A percentile compares a stretch with the other conserved stretches of the same genome.
phyloP scores from a whole-genome alignment of 2,329 filamentous ascomycete species.

The Zasmidium citrigriseum region DNA sequence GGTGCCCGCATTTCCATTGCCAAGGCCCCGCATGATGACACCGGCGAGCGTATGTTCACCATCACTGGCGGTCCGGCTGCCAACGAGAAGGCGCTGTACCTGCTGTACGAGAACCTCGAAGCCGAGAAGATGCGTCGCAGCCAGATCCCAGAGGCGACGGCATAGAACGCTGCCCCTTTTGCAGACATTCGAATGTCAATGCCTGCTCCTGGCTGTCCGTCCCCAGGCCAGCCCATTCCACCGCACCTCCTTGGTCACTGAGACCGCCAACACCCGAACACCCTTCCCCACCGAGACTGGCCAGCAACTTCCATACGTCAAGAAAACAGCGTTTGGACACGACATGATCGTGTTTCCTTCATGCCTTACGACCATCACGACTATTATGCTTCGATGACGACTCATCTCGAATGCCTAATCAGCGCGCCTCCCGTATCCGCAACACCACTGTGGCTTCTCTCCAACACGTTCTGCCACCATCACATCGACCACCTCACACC shows the following conservation, averaged over 20 bases:
- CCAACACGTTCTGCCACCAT: constrained; percentile 5
- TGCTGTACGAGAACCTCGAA: constrained; percentile 98
- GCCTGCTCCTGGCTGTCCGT: constrained; percentile 7
- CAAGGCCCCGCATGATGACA: constrained; percentile 95
- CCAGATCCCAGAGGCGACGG: constrained; percentile 59
- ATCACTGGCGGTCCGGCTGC: constrained; percentile 94
- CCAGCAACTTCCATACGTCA: constrained; percentile 7
- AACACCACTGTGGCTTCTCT: constrained; percentile 12
- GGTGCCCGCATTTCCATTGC: constrained; percentile 97
- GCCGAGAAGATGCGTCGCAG: constrained; percentile 98
- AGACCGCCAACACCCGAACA: constrained; percentile 1
- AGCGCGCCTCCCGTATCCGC: background rate
- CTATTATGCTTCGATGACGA: constrained; percentile 28
- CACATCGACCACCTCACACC: background rate
- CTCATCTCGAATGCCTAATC: constrained; percentile 25
- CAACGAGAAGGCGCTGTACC: constrained; percentile 93
- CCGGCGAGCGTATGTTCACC: constrained; percentile 98
- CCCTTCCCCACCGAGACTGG: constrained; percentile 14
- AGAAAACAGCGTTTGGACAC: constrained; percentile 15
- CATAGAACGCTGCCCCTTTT: constrained; percentile 30
- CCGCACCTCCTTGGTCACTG: constrained; percentile 13
- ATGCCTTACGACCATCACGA: constrained; percentile 31
- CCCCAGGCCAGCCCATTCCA: constrained; percentile 14
- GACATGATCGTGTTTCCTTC: constrained; percentile 22
- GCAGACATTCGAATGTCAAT: constrained; percentile 5